A percentile compares a stretch with the other conserved stretches of the same genome.
phyloP scores from a whole-genome alignment of 805 yeast genomes.

The Kuraishia capsulata region DNA sequence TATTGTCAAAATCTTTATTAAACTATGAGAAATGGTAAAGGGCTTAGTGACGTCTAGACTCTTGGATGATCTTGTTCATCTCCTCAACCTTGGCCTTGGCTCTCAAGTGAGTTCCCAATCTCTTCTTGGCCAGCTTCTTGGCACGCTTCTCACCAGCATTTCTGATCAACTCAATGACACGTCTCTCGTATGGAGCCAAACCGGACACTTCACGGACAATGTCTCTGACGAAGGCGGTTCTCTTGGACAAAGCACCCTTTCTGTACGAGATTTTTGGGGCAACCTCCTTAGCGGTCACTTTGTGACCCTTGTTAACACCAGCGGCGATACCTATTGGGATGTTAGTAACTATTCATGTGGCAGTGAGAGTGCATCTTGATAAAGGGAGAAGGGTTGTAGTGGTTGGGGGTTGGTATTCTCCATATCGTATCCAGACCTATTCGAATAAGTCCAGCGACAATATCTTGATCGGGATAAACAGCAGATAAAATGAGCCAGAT shows the following conservation, averaged over 20 bases:
- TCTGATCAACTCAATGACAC: conserved; percentile 98
- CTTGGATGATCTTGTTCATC: conserved; percentile 92
- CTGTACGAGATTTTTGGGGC: conserved; percentile 89
- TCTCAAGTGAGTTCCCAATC: conserved; percentile 99
- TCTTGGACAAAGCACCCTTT: conserved; percentile 94
- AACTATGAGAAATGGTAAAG: too few species aligned
- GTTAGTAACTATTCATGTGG: conserved; percentile 27
- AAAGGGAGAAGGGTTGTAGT: too few species aligned
- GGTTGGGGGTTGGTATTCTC: too few species aligned
- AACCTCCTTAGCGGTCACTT: conserved; percentile 76
- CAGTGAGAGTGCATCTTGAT: too few species aligned
- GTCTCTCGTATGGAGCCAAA: conserved; percentile 99
- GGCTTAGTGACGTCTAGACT: conserved; percentile 87
- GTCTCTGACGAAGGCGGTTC: conserved; percentile 92
- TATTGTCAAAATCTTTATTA: too few species aligned
- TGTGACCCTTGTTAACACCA: conserved; percentile 99
- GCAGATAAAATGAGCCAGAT: too few species aligned
- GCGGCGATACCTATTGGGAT: conserved; percentile 79
- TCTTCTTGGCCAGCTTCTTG: conserved; percentile 99
- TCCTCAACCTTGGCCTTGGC: conserved; percentile 99
- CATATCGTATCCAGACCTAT: too few species aligned
- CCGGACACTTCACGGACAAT: conserved; percentile 96
- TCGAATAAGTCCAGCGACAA: too few species aligned
- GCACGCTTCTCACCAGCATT: conserved; percentile 99
- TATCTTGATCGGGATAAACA: too few species aligned